Conservation (phyloP, 148 eudicot genomes). For the Vaccinium vitisidaea region DNA sequence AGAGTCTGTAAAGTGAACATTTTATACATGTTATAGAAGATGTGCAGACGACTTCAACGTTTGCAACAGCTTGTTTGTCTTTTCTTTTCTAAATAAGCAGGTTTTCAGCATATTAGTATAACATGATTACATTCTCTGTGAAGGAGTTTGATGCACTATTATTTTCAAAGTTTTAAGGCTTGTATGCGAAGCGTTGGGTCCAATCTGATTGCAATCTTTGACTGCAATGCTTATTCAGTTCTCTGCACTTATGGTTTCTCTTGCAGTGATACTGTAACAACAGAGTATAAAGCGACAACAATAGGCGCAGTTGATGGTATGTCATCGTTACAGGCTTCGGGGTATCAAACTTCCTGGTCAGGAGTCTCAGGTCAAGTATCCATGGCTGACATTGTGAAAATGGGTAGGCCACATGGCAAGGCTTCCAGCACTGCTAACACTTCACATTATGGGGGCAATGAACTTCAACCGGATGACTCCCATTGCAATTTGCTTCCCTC, state of each 20-base stretch:
- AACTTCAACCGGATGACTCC: slow-evolving; percentile 25
- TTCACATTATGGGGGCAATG: slow-evolving; percentile 37
- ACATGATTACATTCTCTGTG: no score
- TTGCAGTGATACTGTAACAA: slow-evolving; percentile 55
- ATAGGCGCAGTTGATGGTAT: slow-evolving; percentile 39
- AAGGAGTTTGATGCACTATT: not conserved
- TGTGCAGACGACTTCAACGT: not conserved
- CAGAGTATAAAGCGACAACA: slow-evolving; percentile 37
- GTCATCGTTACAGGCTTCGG: slow-evolving; percentile 51
- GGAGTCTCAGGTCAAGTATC: slow-evolving; percentile 80
- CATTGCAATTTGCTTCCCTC: slow-evolving; percentile 28
- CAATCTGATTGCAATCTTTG: slow-evolving; percentile 11
- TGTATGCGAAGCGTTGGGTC: not conserved
- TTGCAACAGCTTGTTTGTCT: not conserved
- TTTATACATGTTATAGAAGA: not conserved
- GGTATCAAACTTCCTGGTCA: slow-evolving; percentile 67
- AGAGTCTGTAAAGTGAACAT: not conserved
- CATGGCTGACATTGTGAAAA: slow-evolving; percentile 98
- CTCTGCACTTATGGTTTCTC: slow-evolving; percentile 12
- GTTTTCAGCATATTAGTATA: slow-evolving; percentile 8
- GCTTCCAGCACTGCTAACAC: slow-evolving; percentile 34
- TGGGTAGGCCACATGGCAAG: slow-evolving; percentile 81
- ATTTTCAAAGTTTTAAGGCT: not conserved
- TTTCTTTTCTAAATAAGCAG: not conserved
- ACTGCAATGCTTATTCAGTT: slow-evolving; percentile 4